Conservation (phyloP, 106 monocot genomes). For the Dioscorea dumetorum region DNA sequence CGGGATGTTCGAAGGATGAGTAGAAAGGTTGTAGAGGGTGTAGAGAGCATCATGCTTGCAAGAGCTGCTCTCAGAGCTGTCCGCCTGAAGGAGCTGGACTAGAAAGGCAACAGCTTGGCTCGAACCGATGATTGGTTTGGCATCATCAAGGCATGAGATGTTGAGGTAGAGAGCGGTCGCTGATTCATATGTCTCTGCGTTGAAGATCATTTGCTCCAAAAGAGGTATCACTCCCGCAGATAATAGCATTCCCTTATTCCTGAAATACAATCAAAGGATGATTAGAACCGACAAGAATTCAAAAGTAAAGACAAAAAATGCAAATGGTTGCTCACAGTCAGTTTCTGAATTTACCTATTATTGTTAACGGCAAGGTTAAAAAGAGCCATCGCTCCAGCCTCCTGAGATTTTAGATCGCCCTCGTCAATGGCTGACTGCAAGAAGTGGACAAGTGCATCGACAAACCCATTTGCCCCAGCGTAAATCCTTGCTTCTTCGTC, state of each 20-base stretch:
- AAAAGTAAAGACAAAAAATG: not conserved
- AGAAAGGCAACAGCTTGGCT: constrained; percentile 48
- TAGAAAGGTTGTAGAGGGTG: constrained; percentile 77
- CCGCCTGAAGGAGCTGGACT: constrained; percentile 27
- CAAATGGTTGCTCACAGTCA: too few relatives aligned
- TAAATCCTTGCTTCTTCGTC: constrained; percentile 67
- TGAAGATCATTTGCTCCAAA: constrained; percentile 70
- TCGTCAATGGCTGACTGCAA: constrained; percentile 40
- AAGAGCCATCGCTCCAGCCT: constrained; percentile 75
- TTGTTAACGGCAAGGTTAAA: constrained; percentile 96
- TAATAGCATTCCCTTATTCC: constrained; percentile 70
- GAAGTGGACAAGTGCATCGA: constrained; percentile 55
- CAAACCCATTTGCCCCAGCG: constrained; percentile 69
- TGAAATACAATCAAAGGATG: constrained; percentile 9
- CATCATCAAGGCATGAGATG: constrained; percentile 65
- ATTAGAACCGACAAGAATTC: not conserved
- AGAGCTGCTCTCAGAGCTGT: constrained; percentile 14
- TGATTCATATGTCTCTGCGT: constrained; percentile 28
- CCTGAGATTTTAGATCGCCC: constrained; percentile 53
- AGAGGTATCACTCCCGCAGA: constrained; percentile 54
- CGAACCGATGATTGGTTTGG: constrained; percentile 57
- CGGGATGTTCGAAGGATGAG: constrained; percentile 37
- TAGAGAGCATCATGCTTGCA: constrained; percentile 71
- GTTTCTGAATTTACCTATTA: constrained; percentile 38
- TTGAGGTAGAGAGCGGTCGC: constrained; percentile 82